Conservation (phyloP, 441 rosid species). For the Pelargonium australe region DNA sequence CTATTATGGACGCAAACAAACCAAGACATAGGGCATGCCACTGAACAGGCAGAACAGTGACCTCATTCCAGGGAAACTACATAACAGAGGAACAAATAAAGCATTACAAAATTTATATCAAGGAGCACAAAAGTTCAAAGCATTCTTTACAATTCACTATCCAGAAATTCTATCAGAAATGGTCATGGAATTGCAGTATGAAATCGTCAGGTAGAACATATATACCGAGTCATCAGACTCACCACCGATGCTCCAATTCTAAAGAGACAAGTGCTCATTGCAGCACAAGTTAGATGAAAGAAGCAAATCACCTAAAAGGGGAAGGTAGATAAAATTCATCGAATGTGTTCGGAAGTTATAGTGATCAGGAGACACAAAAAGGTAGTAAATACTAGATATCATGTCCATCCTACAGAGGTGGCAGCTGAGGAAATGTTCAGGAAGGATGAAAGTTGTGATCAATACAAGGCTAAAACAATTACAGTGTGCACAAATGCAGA, state of each 20-base stretch:
- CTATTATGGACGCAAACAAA: constrained; percentile 86
- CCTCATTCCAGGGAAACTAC: constrained; percentile 76
- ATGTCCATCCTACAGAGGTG: too few species aligned
- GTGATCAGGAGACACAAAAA: too few species aligned
- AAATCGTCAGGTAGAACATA: neutral
- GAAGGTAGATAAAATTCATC: too few species aligned
- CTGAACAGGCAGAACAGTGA: constrained; percentile 63
- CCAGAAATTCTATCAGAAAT: neutral
- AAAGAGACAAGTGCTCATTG: too few species aligned
- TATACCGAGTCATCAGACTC: too few species aligned
- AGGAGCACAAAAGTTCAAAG: neutral
- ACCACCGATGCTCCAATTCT: too few species aligned
- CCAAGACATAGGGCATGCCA: constrained; percentile 89
- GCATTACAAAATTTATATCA: neutral
- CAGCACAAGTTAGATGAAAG: too few species aligned
- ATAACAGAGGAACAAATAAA: constrained; percentile 12
- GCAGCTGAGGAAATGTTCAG: too few species aligned
- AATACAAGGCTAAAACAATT: neutral
- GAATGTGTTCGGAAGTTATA: too few species aligned
- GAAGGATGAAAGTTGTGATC: neutral
- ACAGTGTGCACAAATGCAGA: neutral
- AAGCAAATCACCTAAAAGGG: too few species aligned
- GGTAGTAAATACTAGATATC: too few species aligned
- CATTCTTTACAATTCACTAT: neutral
- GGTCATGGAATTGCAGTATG: neutral